Conservation (phyloP, 371 early-diverging fungal species). For the Gilbertella persicaria region DNA sequence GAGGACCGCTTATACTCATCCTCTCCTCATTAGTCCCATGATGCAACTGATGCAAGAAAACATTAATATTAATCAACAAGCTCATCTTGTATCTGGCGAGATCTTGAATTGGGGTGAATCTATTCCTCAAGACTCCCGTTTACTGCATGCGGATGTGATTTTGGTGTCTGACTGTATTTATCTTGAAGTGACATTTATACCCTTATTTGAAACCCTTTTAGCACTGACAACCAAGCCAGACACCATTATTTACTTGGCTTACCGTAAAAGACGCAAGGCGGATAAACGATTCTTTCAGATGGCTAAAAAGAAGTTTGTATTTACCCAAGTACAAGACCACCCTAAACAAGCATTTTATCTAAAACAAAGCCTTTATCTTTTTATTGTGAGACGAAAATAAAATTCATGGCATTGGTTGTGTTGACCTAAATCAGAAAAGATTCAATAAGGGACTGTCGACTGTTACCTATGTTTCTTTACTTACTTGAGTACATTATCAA, state of each 20-base stretch:
- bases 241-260: conserved; percentile 40
- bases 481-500: conserved; percentile 66
- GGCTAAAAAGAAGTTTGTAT: conserved; percentile 41
- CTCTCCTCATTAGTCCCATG: conserved; percentile 32
- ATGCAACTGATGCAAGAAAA: conserved; percentile 45
- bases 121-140: conserved; percentile 9
- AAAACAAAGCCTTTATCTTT: conserved; percentile 26
- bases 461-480: no score
- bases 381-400: conserved; percentile 34
- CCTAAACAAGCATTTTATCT: conserved; percentile 29
- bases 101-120: conserved; percentile 47
- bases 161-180: conserved; percentile 57
- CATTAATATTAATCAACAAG: conserved; percentile 29
- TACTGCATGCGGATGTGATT: conserved; percentile 34
- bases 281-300: conserved; percentile 50
- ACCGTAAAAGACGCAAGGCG: conserved; percentile 49
- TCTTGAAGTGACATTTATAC: conserved; percentile 47
- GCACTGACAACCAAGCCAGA: conserved; percentile 25
- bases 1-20: neutral
- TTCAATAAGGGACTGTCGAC: no score
- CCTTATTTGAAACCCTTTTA: conserved; percentile 41
- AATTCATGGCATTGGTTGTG: neutral
- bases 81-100: conserved; percentile 17
- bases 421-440: conserved; percentile 1
- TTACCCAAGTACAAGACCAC: conserved; percentile 38